Base-by-base conservation (phyloP, 1,284 basidiomycete species). In the Meripilus lineatus region DNA sequence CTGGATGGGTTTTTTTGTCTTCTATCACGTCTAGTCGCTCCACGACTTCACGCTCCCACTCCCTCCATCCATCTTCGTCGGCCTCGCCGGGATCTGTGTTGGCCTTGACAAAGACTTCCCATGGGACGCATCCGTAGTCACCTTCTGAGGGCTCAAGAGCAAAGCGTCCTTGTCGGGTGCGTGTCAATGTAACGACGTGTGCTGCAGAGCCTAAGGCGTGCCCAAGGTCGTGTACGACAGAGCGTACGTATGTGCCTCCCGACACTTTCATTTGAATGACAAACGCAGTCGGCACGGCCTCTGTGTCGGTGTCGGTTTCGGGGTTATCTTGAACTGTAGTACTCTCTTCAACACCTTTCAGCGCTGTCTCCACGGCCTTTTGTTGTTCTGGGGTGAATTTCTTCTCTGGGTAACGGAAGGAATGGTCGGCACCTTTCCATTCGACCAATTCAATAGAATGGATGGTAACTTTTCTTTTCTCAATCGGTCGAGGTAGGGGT, bases 221-320 rank as follows among this genome's bases (percentile, higher is more conserved):
- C 6, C 86, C 89, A 17, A 97, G 74, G 62, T 97, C 93, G 61
- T 97, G 92, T 36, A 93, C 85, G 52, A 96, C 84, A 2, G 85
- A 90, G 40, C 93, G 84, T 37, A 97, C 93, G 58, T 97, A 97
- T n/a, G 93, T 97, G 20, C 93, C 93, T n/a, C 88, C 88, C 14
- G 90, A 92, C 6, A 96, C 94, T 46, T 76, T 87, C 92, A 97
- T 94, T 44, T 77, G 78, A 49, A 97, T 69, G 8, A 86, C 84
- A 62, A 97, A 95, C n/a, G 84, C 84, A 0, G 84, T 76, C 1
- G 93, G 89, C 42, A 74, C 65, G 25, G 71, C 69, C 15, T 68
- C 66, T 21, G 64, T 50, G 11, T 66, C 58, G 3, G 55, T 58
- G 28, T 68, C 65, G 8, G 51, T 61, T 53, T 56, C 67, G 5